Percentiles rank a stretch among this genome's conserved stretches.
Conservation (phyloP, 805 yeast species). For the Starmerella potacharoeniae region DNA sequence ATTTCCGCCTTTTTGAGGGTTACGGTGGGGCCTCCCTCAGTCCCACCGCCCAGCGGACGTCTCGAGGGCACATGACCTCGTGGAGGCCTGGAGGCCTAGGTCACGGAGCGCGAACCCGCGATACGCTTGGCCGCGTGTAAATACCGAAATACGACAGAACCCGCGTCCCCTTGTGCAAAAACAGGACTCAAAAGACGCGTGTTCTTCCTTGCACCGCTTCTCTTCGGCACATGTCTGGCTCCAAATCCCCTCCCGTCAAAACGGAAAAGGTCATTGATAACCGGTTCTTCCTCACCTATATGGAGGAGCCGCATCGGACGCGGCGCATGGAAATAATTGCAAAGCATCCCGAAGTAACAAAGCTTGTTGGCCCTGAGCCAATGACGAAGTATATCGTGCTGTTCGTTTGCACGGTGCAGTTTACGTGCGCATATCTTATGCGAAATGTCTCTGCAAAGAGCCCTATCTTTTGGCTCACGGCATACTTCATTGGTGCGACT, state of each 20-base stretch:
- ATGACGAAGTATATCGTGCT: conserved; percentile 64
- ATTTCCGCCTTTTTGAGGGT: conserved; percentile 1
- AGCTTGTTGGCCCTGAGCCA: conserved; percentile 79
- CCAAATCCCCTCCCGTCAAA: background rate
- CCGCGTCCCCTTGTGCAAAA: background rate
- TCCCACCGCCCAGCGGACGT: background rate
- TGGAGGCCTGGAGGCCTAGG: background rate
- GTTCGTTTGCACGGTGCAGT: conserved; percentile 57
- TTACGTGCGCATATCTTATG: conserved; percentile 49
- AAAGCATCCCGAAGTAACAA: conserved; percentile 67
- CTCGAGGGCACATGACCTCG: background rate
- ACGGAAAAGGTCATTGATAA: conserved; percentile 11
- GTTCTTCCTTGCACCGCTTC: background rate
- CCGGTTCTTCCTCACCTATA: conserved; percentile 68
- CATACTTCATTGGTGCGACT: conserved; percentile 78
- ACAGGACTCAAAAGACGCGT: background rate
- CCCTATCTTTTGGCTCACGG: conserved; percentile 46
- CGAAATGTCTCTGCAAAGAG: conserved; percentile 43
- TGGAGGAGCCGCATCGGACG: conserved; percentile 66
- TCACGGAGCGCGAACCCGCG: background rate
- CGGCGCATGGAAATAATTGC: conserved; percentile 64
- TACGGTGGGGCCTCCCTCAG: background rate
- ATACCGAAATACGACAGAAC: background rate
- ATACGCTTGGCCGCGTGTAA: background rate
- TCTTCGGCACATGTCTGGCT: background rate